Evolutionary conservation across 2,329 filamentous ascomycete genomes (phyloP).

Genomic region (Mycosphaerella sp.): DNA sequence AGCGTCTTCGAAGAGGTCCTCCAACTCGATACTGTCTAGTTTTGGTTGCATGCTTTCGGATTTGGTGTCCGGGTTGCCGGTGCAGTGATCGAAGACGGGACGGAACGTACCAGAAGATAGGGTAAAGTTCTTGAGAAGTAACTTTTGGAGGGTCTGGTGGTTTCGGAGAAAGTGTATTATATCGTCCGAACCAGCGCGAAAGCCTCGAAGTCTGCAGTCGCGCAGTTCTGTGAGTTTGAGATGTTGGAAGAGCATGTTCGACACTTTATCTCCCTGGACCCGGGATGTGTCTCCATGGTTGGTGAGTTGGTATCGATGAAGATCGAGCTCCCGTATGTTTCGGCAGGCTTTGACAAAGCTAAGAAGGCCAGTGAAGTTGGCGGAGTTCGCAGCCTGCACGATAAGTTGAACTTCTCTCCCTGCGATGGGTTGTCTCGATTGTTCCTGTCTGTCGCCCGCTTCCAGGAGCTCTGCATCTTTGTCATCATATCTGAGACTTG

Average conservation of each 20-base stretch:
- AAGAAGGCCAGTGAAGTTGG: constrained; percentile 3
- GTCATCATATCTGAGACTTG: not conserved
- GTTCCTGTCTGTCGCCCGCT: constrained; percentile 1
- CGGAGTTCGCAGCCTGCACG: not conserved
- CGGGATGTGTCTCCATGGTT: not conserved
- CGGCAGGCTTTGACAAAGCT: constrained; percentile 3
- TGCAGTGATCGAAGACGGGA: not conserved
- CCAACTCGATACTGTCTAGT: constrained; percentile 1
- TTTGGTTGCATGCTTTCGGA: not conserved
- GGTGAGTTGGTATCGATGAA: constrained; percentile 2
- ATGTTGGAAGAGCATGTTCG: constrained; percentile 1
- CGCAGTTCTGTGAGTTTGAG: not conserved
- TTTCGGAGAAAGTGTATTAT: not conserved
- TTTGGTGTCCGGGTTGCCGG: not conserved
- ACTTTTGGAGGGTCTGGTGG: constrained; percentile 1
- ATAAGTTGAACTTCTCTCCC: not conserved
- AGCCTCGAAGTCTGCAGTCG: constrained; percentile 3
- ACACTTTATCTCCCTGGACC: constrained; percentile 3
- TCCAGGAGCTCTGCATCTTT: constrained; percentile 1
- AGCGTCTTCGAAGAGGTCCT: constrained; percentile 1
- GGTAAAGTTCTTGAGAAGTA: constrained; percentile 1
- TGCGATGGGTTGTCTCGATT: not conserved
- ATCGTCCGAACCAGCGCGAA: constrained; percentile 1
- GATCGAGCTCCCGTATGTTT: not conserved
- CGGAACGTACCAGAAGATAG: constrained; percentile 1